Evolutionary conservation across 495 filamentous ascomycete genomes (phyloP).

Genomic region (Aspergillus ostianus): DNA sequence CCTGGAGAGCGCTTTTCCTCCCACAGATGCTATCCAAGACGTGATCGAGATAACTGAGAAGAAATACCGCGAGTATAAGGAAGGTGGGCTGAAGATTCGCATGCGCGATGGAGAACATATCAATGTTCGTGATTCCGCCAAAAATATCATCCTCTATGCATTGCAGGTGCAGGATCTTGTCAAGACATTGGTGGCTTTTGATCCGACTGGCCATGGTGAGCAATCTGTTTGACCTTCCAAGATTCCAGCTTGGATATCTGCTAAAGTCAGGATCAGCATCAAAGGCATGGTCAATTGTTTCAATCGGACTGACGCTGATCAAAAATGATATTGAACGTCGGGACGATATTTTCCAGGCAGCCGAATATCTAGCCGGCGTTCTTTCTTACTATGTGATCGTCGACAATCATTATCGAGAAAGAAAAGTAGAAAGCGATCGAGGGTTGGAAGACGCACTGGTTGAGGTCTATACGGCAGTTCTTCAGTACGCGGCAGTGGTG

Average conservation of each 20-base stretch:
- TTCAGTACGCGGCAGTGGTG: constrained; percentile 8
- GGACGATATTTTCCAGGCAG: constrained; percentile 11
- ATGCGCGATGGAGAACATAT: constrained; percentile 3
- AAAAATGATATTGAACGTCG: constrained; percentile 11
- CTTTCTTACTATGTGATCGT: constrained; percentile 3
- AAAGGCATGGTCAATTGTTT: constrained; percentile 15
- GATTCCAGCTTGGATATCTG: neutral
- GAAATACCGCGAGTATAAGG: constrained; percentile 8
- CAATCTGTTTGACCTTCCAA: neutral
- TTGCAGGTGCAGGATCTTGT: constrained; percentile 7
- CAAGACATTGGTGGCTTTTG: constrained; percentile 9
- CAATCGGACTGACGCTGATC: constrained; percentile 10
- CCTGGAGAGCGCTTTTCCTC: neutral
- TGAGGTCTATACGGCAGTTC: constrained; percentile 1
- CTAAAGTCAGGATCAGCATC: constrained; percentile 11
- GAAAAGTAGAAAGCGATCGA: neutral
- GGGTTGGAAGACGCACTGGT: constrained; percentile 1
- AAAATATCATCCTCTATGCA: constrained; percentile 9
- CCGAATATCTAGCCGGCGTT: constrained; percentile 1
- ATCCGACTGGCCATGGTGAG: constrained; percentile 15
- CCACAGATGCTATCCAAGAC: constrained; percentile 1
- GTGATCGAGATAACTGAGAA: constrained; percentile 12
- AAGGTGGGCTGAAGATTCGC: constrained; percentile 10
- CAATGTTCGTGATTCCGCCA: constrained; percentile 12
- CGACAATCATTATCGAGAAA: constrained; percentile 2